phyloP scores from a whole-genome alignment of 257 asterid species.

The Handroanthus guayacan region DNA sequence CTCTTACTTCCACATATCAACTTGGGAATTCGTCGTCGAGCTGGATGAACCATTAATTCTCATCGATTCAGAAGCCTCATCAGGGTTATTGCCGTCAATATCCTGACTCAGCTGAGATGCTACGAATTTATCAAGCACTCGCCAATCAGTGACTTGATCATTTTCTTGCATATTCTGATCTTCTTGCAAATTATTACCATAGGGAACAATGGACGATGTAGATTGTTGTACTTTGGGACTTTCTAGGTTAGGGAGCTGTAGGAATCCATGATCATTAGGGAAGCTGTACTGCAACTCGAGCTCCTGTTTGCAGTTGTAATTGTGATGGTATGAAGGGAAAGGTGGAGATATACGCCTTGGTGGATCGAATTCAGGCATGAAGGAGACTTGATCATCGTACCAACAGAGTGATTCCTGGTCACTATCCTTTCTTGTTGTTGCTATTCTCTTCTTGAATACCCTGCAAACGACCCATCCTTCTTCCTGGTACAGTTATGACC shows the following conservation, averaged over 20 bases:
- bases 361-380: slow-evolving; percentile 59
- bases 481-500: slow-evolving; percentile 46
- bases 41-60: slow-evolving; percentile 38
- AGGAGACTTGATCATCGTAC: slow-evolving; percentile 68
- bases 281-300: slow-evolving; percentile 48
- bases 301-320: slow-evolving; percentile 53
- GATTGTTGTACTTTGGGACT: slow-evolving; percentile 58
- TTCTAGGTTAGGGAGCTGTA: slow-evolving; percentile 69
- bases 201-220: slow-evolving; percentile 29
- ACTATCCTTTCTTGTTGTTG: slow-evolving; percentile 46
- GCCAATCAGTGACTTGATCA: slow-evolving; percentile 67
- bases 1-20: slow-evolving; percentile 57
- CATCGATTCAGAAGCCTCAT: slow-evolving; percentile 43
- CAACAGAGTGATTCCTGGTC: slow-evolving; percentile 57
- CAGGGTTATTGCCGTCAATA: slow-evolving; percentile 27
- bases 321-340: slow-evolving; percentile 32
- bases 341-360: slow-evolving; percentile 39
- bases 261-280: slow-evolving; percentile 50
- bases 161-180: neutral
- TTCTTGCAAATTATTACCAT: slow-evolving; percentile 27
- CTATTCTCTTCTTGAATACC: slow-evolving; percentile 68
- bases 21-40: slow-evolving; percentile 35
- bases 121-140: slow-evolving; percentile 70
- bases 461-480: slow-evolving; percentile 86
- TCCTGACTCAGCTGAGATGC: slow-evolving; percentile 70